These are phyloP conservation scores for Sporothrix luriei DNA, from an alignment of 2,329 filamentous ascomycete species.

Conservation along the genomic window DNA sequence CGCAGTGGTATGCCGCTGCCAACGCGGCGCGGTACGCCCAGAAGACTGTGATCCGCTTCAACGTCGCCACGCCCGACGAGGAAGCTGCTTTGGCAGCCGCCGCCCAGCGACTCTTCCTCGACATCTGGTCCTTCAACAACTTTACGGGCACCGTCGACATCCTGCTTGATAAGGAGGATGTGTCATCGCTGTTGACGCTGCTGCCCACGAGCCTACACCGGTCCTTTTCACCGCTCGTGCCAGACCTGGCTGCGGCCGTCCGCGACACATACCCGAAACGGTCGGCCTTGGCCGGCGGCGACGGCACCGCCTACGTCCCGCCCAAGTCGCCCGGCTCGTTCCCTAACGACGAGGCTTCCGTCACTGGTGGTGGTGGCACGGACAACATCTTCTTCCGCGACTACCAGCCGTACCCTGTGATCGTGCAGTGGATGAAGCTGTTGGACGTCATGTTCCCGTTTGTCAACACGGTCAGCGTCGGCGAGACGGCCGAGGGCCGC, in stretches of 20 bases:
- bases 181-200: slow-evolving; percentile 75
- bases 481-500: slow-evolving; percentile 84
- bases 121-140: slow-evolving; percentile 84
- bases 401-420: slow-evolving; percentile 82
- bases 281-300: slow-evolving; percentile 23
- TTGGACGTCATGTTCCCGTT: slow-evolving; percentile 85
- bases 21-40: slow-evolving; percentile 61
- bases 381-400: slow-evolving; percentile 87
- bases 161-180: slow-evolving; percentile 71
- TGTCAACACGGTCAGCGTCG: slow-evolving; percentile 71
- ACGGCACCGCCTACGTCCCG: slow-evolving; percentile 33
- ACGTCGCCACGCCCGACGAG: slow-evolving; percentile 69
- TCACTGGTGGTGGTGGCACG: slow-evolving; percentile 39
- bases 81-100: slow-evolving; percentile 72
- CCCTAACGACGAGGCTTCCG: neutral
- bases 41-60: slow-evolving; percentile 89
- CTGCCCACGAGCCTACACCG: slow-evolving; percentile 73
- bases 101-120: slow-evolving; percentile 73
- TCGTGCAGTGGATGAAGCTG: slow-evolving; percentile 75
- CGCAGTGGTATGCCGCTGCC: slow-evolving; percentile 38
- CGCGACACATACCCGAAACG: slow-evolving; percentile 69
- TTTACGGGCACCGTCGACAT: slow-evolving; percentile 75
- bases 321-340: neutral
- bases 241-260: slow-evolving; percentile 76
- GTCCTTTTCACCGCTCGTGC: slow-evolving; percentile 74